Evolutionary conservation across 768 basidiomycete species (phyloP).

Genomic region (Kwoniella botswanensis): DNA sequence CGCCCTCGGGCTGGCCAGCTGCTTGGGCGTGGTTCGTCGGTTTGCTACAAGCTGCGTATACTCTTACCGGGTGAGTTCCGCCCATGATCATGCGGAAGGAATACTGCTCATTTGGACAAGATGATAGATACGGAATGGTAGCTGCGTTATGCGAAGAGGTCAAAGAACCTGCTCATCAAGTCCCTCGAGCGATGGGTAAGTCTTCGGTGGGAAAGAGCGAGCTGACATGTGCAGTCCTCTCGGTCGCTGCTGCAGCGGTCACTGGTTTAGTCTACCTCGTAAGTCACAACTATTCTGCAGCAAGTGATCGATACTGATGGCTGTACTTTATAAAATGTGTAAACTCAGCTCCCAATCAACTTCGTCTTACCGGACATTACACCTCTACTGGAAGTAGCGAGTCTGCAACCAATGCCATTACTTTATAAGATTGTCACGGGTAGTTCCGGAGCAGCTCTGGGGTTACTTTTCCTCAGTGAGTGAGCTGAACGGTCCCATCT

Average conservation of each 20-base stretch:
- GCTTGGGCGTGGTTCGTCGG: slow-evolving; percentile 76
- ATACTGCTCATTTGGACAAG: not conserved
- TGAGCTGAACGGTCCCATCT: not conserved
- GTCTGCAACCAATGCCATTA: slow-evolving; percentile 69
- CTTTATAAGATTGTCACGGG: slow-evolving; percentile 71
- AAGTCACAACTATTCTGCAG: slow-evolving; percentile 1
- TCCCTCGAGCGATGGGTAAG: slow-evolving; percentile 66
- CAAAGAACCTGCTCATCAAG: slow-evolving; percentile 64
- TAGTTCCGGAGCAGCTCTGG: slow-evolving; percentile 68
- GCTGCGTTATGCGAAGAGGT: slow-evolving; percentile 74
- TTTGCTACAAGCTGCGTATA: slow-evolving; percentile 63
- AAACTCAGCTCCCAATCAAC: slow-evolving; percentile 66
- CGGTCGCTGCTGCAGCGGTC: slow-evolving; percentile 48
- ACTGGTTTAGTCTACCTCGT: slow-evolving; percentile 51
- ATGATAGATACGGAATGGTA: slow-evolving; percentile 65
- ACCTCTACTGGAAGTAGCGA: slow-evolving; percentile 66
- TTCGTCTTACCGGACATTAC: slow-evolving; percentile 69
- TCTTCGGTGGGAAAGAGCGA: slow-evolving; percentile 40
- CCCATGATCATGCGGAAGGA: not conserved
- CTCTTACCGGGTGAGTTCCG: slow-evolving; percentile 62
- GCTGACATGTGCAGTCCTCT: slow-evolving; percentile 35
- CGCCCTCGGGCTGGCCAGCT: slow-evolving; percentile 70
- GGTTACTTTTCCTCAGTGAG: slow-evolving; percentile 62
- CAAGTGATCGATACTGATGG: too few species aligned
- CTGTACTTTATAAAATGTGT: too few species aligned